Base-by-base conservation (phyloP, 2,329 filamentous ascomycete species). In the Pseudocercospora crystallina region DNA sequence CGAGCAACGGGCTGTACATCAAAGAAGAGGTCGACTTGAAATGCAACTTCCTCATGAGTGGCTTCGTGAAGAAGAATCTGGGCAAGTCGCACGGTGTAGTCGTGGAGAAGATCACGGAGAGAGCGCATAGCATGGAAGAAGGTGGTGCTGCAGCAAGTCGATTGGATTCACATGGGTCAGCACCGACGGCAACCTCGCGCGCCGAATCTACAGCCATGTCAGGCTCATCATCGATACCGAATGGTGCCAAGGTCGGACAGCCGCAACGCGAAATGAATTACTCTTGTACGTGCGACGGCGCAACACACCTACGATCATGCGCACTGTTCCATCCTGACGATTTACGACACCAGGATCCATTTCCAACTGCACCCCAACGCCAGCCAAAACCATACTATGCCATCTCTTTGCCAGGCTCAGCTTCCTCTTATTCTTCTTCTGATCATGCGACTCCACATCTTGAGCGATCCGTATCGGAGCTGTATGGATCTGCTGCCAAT, bases 21-120 rank as follows among this genome's bases (percentile, higher is more conserved):
- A 79, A 87, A n/a, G 90, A 95, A 74, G 90, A 95, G 59, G 85
- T 94, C 42, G 85, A 90, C 56, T 84, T 95, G 76, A 80, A 80
- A 50, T 95, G 89, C 73, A 92, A 90, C 63, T 74, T 90, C 51
- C 74, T 94, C 56, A 80, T 94, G 74, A 79, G 84, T 0, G 72
- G 74, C 7, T 95, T 95, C 64, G 87, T 95, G 51, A 91, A 88
- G 76, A 87, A 84, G 71, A 94, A 88, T 11, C 78, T 95, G 39
- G 87, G 87, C 62, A 88, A 87, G 64, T 82, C 87, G 0, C 89
- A 95, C 63, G 78, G 76, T 8, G 75, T 80, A 2, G 77, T 95
- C 3, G 86, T 92, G 2, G 82, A 86, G 34, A 66, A 58, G 40
- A 52, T 66, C n/a, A 53, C 65, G 5, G 50, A 39, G 32, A 58